Evolutionary conservation across 2,329 filamentous ascomycete species (phyloP).

Genomic region (Ceratocystis smalleyi): DNA sequence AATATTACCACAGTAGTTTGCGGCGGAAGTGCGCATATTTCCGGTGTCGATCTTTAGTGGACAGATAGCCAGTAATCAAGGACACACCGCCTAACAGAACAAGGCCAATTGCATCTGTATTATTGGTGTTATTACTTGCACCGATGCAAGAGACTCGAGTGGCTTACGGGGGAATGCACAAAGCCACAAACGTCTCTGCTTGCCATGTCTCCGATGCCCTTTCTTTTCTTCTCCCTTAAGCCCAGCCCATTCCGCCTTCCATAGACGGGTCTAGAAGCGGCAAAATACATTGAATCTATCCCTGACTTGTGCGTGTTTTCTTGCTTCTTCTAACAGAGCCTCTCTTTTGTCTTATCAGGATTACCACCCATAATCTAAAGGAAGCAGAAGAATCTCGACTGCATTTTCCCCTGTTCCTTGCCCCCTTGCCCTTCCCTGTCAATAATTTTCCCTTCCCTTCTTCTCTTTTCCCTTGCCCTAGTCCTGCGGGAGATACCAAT

Average conservation of each 20-base stretch:
- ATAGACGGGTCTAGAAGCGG: constrained; percentile 13
- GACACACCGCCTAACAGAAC: neutral
- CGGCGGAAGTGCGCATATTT: neutral
- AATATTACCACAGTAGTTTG: too few relatives aligned
- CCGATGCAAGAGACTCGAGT: too few relatives aligned
- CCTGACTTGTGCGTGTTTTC: neutral
- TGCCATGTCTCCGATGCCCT: neutral
- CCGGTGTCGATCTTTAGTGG: neutral
- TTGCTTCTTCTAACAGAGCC: neutral
- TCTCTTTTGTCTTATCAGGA: constrained; percentile 16
- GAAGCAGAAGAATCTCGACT: neutral
- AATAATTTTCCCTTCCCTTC: neutral
- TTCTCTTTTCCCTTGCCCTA: neutral
- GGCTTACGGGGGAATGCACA: neutral
- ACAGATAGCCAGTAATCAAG: neutral
- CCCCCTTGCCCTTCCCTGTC: neutral
- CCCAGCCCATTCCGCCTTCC: neutral
- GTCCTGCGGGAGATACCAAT: neutral
- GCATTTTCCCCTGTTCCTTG: neutral
- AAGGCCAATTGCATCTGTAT: neutral
- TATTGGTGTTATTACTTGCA: too few relatives aligned
- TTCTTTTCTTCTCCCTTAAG: neutral
- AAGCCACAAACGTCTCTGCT: neutral
- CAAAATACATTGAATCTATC: neutral
- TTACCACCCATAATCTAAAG: neutral